Evolutionary conservation across 139 green algal genomes (phyloP), one percentile per base, ranked within the genome.

Genomic region (Chlorella sp.): DNA sequence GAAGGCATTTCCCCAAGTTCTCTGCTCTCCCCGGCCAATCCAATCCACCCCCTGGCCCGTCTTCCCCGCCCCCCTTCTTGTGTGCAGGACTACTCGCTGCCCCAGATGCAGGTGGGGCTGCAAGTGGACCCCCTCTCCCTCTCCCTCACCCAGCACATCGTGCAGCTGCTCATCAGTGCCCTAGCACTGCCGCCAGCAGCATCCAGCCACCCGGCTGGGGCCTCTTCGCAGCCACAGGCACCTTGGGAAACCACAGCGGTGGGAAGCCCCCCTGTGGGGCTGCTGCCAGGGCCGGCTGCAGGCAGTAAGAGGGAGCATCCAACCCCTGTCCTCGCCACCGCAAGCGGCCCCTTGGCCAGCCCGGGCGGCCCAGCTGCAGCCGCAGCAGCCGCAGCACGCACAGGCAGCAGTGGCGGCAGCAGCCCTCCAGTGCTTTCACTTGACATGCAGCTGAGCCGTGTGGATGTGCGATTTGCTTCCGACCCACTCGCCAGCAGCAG

Each of bases 21-120:
- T 73, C 9, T 57, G 48, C 48, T 57, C 9, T 57, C 48, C 48
- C 73, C 34, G 77, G 77, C 1, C 36, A 1, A 60, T n/a, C 7
- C 30, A 60, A 48, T 19, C 9, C 37, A 53, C 36, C 34, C 28
- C 14, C 12, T 82, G 39, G 11, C 32, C 3, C 28, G 32, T 40
- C 30, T 53, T 32, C 73, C 3, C 14, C 53, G 32, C 22, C 19
- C 22, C 30, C 53, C 36, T 0, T 40, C 22, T 2, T 39, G 22
- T 37, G 34, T 76, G 75, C 86, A 89, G 87, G 87, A 90, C 32
- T 81, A 85, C 37, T 42, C 61, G 0, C 37, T 90, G 32, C 78
- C 87, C 7, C 87, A 90, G 30, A 22, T 90, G 28, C 37, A 87
- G 30, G 3, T 60, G 1, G 64, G 48, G 4, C 78, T 90, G 39